phyloP scores from a whole-genome alignment of 192 early-diverging fungal species.

The Oehlia diaphana region DNA sequence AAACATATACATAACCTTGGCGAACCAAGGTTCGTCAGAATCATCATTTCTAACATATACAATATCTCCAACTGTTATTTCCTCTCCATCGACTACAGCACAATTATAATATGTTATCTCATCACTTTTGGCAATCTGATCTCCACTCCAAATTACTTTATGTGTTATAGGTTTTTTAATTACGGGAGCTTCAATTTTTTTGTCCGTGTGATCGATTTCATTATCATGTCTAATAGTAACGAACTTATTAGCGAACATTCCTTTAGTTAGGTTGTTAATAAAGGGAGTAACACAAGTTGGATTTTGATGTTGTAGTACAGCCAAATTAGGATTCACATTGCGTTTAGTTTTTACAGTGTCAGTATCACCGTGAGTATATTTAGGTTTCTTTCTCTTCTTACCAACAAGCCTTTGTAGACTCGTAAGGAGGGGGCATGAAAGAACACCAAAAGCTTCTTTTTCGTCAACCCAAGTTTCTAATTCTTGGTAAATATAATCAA shows the following conservation, averaged over 20 bases:
- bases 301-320: not conserved
- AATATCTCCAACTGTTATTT: not conserved
- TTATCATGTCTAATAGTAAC: not conserved
- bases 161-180: not conserved
- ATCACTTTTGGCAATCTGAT: not conserved
- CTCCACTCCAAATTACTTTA: not conserved
- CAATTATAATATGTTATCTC: not conserved
- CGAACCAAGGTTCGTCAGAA: constrained; percentile 40
- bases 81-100: constrained; percentile 34
- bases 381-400: constrained; percentile 2
- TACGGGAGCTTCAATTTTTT: constrained; percentile 9
- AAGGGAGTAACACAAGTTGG: not conserved
- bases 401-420: not conserved
- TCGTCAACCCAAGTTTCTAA: constrained; percentile 26
- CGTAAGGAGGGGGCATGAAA: constrained; percentile 16
- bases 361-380: not conserved
- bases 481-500: constrained; percentile 21
- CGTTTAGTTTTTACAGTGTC: constrained; percentile 20
- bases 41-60: not conserved
- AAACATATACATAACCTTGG: constrained; percentile 44
- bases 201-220: not conserved
- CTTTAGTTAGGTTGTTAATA: constrained; percentile 26
- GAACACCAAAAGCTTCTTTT: constrained; percentile 7
- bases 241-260: not conserved
- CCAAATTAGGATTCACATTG: constrained; percentile 28